Evolutionary conservation across 306 rosid genomes (phyloP).

Genomic region (Glycine soja): DNA sequence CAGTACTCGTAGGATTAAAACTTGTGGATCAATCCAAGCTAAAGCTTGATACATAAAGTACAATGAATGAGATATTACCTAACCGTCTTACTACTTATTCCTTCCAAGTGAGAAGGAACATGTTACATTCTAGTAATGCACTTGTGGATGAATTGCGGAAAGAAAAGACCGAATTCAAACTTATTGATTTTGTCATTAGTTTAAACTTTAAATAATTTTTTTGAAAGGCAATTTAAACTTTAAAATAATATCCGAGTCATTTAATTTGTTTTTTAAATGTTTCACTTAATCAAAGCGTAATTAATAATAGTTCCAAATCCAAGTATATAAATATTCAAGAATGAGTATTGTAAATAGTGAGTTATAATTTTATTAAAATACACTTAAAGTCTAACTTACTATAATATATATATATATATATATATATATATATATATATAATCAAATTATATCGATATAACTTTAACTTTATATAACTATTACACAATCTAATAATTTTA

Average conservation of each 20-base stretch:
- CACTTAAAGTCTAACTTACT: too few species aligned
- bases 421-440: too few species aligned
- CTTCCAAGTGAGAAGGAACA: constrained; percentile 5
- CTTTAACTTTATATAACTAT: too few species aligned
- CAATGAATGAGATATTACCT: neutral
- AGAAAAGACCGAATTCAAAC: neutral
- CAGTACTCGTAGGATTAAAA: neutral
- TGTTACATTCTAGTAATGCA: neutral
- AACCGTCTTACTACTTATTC: constrained; percentile 1
- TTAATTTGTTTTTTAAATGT: neutral
- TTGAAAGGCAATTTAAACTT: too few species aligned
- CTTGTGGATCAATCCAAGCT: neutral
- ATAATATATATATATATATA: too few species aligned
- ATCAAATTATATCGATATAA: too few species aligned
- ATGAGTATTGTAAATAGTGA: too few species aligned
- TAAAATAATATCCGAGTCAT: neutral
- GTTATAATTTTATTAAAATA: too few species aligned
- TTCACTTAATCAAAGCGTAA: neutral
- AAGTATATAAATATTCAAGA: too few species aligned
- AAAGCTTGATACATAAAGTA: neutral
- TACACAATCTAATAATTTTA: too few species aligned
- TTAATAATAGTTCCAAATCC: too few species aligned
- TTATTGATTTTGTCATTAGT: neutral
- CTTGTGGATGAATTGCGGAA: neutral
- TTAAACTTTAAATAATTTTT: neutral